Conservation (phyloP, 371 early-diverging fungal genomes). For the Actinomortierella ambigua region DNA sequence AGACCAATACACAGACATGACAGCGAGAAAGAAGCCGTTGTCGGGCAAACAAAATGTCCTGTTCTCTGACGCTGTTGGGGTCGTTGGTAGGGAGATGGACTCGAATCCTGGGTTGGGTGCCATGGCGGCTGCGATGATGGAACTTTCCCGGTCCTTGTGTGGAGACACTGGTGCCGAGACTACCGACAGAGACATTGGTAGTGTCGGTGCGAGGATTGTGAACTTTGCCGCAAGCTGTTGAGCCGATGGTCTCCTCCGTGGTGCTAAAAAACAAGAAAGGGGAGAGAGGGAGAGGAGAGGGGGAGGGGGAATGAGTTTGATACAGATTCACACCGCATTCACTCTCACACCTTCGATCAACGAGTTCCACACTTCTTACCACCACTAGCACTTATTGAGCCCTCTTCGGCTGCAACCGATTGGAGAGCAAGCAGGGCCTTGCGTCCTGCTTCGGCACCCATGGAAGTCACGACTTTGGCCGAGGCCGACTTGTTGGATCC, state of each 20-base stretch:
- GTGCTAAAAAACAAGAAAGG: constrained; percentile 9
- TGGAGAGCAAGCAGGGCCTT: constrained; percentile 40
- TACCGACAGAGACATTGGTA: constrained; percentile 22
- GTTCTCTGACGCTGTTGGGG: constrained; percentile 41
- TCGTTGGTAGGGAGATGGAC: constrained; percentile 37
- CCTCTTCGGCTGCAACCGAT: constrained; percentile 39
- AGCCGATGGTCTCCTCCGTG: constrained; percentile 30
- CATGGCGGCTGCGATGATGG: constrained; percentile 11
- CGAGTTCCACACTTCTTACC: constrained; percentile 17
- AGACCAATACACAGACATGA: constrained; percentile 64
- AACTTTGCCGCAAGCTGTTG: constrained; percentile 43
- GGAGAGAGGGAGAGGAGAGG: constrained; percentile 5
- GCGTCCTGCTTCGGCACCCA: constrained; percentile 40
- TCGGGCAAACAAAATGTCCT: constrained; percentile 50
- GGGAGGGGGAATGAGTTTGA: background rate
- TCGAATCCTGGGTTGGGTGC: constrained; percentile 29
- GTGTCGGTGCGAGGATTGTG: constrained; percentile 33
- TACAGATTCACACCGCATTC: background rate
- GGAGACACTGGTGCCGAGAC: constrained; percentile 41
- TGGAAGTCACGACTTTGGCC: constrained; percentile 40
- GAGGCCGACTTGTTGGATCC: constrained; percentile 43
- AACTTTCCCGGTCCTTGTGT: constrained; percentile 22
- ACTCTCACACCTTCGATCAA: too few relatives aligned
- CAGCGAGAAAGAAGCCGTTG: constrained; percentile 62
- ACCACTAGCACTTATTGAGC: constrained; percentile 19